Conservation (phyloP, 225 moss, liverwort and hornwort species). For the Sphagnum contortum region DNA sequence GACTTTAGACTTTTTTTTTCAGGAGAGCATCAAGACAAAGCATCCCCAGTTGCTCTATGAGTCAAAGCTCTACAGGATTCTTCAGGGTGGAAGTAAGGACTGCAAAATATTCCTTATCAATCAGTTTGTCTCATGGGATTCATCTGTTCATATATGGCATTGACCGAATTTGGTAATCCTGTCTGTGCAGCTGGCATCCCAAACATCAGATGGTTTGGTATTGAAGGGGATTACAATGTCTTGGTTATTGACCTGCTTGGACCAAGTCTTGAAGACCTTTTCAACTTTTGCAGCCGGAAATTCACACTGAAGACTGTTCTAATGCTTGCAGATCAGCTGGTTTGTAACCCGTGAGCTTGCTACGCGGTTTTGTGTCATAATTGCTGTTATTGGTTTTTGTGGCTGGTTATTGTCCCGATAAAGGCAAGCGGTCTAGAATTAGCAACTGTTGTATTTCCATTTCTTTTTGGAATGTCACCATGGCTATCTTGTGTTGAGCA, state of each 20-base stretch:
- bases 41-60: conserved; percentile 9
- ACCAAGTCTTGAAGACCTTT: conserved; percentile 42
- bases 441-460: too few species aligned
- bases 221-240: conserved; percentile 57
- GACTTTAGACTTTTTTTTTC: neutral
- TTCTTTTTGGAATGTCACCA: too few species aligned
- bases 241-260: conserved; percentile 52
- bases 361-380: too few species aligned
- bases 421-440: too few species aligned
- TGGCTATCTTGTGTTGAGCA: too few species aligned
- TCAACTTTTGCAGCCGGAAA: conserved; percentile 37
- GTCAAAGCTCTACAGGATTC: conserved; percentile 8
- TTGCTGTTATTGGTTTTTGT: too few species aligned
- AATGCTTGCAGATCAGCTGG: conserved; percentile 54
- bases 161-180: neutral
- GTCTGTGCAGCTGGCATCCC: conserved; percentile 30
- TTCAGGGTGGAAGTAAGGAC: conserved; percentile 8
- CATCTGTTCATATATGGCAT: too few species aligned
- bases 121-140: neutral
- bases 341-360: neutral
- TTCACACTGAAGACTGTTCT: conserved; percentile 53
- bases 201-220: conserved; percentile 51
- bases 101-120: too few species aligned
- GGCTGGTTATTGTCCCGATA: too few species aligned
- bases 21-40: conserved; percentile 4